Conservation (phyloP, 2,329 filamentous ascomycete species). For the Ustulina deusta region DNA sequence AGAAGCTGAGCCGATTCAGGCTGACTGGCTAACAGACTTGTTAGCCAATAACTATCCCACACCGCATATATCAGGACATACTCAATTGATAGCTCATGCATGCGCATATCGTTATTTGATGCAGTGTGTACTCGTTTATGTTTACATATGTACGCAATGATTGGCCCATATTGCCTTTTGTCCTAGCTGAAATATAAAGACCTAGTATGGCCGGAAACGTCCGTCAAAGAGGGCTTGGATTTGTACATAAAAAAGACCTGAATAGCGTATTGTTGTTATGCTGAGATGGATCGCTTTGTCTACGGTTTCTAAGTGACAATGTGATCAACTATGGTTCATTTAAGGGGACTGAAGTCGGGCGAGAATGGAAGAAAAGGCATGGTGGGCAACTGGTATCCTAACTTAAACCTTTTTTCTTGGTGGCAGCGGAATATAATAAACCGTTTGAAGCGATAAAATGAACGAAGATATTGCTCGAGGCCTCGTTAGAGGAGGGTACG, state of each 20-base stretch:
- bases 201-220: not conserved
- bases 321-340: not conserved
- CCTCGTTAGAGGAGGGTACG: not conserved
- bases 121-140: no score
- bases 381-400: not conserved
- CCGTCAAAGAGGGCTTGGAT: not conserved
- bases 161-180: not conserved
- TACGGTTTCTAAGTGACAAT: not conserved
- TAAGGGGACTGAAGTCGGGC: not conserved
- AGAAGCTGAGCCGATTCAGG: no score
- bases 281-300: not conserved
- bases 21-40: no score
- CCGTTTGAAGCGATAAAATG: not conserved
- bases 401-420: not conserved
- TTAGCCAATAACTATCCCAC: no score
- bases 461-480: not conserved
- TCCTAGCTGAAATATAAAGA: not conserved
- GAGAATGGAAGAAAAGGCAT: not conserved
- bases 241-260: not conserved
- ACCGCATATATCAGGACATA: no score
- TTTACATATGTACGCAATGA: not conserved
- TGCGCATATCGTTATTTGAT: no score
- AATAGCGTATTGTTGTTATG: not conserved
- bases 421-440: not conserved
- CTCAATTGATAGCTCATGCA: no score